Conservation (phyloP, 805 yeast genomes). For the Candida verbasci region DNA sequence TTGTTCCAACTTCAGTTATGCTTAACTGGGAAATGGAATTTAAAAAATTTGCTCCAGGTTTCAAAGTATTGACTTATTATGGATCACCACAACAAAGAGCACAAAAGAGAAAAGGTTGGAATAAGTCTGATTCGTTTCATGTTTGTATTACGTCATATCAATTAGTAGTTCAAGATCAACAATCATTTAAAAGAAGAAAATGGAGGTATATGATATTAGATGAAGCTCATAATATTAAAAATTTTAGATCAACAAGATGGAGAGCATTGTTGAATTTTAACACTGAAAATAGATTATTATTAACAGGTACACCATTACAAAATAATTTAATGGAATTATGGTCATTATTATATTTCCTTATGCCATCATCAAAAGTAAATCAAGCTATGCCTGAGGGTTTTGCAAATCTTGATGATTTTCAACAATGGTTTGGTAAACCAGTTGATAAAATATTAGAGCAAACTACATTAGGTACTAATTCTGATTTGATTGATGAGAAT, state of each 20-base stretch:
- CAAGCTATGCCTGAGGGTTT: slow-evolving; percentile 90
- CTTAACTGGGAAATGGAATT: slow-evolving; percentile 99
- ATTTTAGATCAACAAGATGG: slow-evolving; percentile 96
- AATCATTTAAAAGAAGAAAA: slow-evolving; percentile 81
- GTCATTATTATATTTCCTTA: slow-evolving; percentile 89
- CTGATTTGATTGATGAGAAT: slow-evolving; percentile 41
- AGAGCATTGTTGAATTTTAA: slow-evolving; percentile 91
- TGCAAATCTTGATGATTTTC: slow-evolving; percentile 93
- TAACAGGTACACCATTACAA: slow-evolving; percentile 97
- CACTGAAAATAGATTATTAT: slow-evolving; percentile 76
- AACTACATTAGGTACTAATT: slow-evolving; percentile 41
- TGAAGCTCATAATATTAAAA: slow-evolving; percentile 97
- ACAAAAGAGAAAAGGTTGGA: slow-evolving; percentile 96
- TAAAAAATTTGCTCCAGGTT: slow-evolving; percentile 96
- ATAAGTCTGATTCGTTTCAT: slow-evolving; percentile 91
- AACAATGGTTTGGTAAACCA: slow-evolving; percentile 98
- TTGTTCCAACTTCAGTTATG: slow-evolving; percentile 97
- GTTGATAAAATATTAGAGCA: slow-evolving; percentile 89
- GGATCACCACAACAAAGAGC: slow-evolving; percentile 97
- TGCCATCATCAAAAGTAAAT: slow-evolving; percentile 79
- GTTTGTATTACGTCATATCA: slow-evolving; percentile 97
- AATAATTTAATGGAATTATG: slow-evolving; percentile 93
- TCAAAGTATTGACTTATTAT: slow-evolving; percentile 90
- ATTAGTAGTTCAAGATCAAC: slow-evolving; percentile 95
- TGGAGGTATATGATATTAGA: slow-evolving; percentile 98